Conservation (phyloP, 352 stramenopile species). For the Globisporangium nunn region DNA sequence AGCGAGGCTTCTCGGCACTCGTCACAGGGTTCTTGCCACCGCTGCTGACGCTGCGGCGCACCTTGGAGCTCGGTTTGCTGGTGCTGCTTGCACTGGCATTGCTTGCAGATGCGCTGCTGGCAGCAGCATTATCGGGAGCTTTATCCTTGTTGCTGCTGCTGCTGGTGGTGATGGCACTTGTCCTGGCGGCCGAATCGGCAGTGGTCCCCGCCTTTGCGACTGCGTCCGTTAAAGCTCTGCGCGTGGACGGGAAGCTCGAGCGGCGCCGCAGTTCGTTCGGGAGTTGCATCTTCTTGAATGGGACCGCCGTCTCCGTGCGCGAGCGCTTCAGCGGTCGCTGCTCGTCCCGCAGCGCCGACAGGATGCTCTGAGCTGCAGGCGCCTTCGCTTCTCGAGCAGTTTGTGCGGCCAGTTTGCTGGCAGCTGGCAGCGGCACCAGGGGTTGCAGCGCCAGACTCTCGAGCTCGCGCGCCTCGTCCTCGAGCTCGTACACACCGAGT, state of each 20-base stretch:
- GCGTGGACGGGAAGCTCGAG: conserved; percentile 13
- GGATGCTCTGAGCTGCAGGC: conserved; percentile 31
- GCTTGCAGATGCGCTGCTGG: background rate
- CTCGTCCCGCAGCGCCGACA: conserved; percentile 60
- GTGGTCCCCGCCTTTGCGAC: background rate
- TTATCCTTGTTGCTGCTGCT: background rate
- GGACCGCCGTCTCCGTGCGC: conserved; percentile 19
- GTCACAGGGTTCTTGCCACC: background rate
- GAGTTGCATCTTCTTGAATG: conserved; percentile 43
- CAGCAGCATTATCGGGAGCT: background rate
- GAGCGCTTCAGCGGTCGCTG: conserved; percentile 32
- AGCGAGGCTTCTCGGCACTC: conserved; percentile 7
- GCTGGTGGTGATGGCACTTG: conserved; percentile 6
- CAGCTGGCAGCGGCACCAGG: conserved; percentile 12
- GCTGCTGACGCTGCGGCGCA: conserved; percentile 4
- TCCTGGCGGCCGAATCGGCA: conserved; percentile 6
- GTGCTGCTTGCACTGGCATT: background rate
- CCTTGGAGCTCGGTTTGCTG: background rate
- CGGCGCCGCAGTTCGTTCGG: conserved; percentile 8
- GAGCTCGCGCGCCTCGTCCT: conserved; percentile 23
- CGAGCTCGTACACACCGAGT: conserved; percentile 48
- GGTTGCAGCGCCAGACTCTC: conserved; percentile 6
- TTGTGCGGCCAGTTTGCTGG: background rate
- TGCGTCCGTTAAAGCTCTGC: conserved; percentile 2
- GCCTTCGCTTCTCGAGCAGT: background rate